Conservation (phyloP, 345 rosid genomes). For the Rhizophora mangle region DNA sequence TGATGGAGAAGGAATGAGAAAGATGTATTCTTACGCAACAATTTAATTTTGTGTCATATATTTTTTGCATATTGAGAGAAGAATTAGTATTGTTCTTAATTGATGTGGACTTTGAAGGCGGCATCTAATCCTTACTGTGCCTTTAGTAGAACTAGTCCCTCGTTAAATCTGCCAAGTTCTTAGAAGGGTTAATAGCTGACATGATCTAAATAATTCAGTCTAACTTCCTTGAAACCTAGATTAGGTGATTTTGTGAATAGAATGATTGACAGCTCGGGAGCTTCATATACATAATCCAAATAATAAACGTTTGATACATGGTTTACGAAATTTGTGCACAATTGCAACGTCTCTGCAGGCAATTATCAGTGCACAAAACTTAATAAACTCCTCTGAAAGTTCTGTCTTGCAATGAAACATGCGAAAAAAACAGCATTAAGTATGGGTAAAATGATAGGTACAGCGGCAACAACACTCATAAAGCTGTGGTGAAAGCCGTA, state of each 20-base stretch:
- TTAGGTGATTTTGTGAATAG: no score
- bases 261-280: no score
- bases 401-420: slow-evolving; percentile 45
- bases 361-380: neutral
- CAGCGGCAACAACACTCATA: slow-evolving; percentile 32
- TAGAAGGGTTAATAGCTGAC: no score
- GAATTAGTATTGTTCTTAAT: no score
- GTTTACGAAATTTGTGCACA: neutral
- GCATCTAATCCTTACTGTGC: no score
- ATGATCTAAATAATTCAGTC: no score
- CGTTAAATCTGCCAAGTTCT: no score
- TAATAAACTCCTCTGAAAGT: slow-evolving; percentile 57
- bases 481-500: slow-evolving; percentile 51
- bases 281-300: no score
- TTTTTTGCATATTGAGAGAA: neutral
- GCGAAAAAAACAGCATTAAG: slow-evolving; percentile 54
- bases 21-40: neutral
- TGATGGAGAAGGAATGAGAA: neutral
- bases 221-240: no score
- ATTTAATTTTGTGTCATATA: neutral
- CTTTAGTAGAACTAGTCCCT: no score
- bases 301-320: no score
- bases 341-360: neutral
- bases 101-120: no score
- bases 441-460: slow-evolving; percentile 49